Percentiles rank a stretch among this genome's conserved stretches.
Conservation (phyloP, 495 filamentous ascomycete species). For the Xylaria bambusicola region DNA sequence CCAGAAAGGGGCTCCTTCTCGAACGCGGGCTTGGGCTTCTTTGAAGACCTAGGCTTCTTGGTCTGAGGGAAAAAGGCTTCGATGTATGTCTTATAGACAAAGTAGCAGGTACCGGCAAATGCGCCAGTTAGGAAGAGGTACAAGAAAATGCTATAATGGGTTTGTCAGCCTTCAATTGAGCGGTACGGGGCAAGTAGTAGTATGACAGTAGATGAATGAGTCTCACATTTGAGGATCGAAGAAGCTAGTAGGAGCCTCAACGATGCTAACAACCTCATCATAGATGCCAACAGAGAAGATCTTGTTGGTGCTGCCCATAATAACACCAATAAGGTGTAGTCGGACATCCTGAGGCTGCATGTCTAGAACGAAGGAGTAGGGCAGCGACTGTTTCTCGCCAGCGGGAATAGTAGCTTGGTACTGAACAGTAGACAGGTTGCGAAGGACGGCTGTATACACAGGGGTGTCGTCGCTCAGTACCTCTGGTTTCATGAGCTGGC, state of each 20-base stretch:
- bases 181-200: not conserved
- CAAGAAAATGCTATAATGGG: conserved; percentile 76
- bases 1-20: conserved; percentile 64
- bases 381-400: conserved; percentile 71
- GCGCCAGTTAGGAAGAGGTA: conserved; percentile 84
- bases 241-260: conserved; percentile 89
- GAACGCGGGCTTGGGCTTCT: conserved; percentile 60
- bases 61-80: conserved; percentile 95
- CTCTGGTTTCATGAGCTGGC: conserved; percentile 65
- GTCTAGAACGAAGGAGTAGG: conserved; percentile 85
- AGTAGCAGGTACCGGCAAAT: conserved; percentile 82
- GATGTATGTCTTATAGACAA: conserved; percentile 98
- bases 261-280: conserved; percentile 85
- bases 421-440: conserved; percentile 78
- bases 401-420: conserved; percentile 77
- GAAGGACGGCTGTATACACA: conserved; percentile 59
- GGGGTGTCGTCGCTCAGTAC: conserved; percentile 51
- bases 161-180: conserved; percentile 28
- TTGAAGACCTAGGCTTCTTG: conserved; percentile 62
- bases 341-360: conserved; percentile 90
- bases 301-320: conserved; percentile 64
- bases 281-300: conserved; percentile 78
- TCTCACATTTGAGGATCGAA: conserved; percentile 95
- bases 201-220: conserved; percentile 1
- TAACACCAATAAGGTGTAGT: conserved; percentile 70